Conservation (phyloP, 441 rosid species). For the Eugenia klotzschiana region DNA sequence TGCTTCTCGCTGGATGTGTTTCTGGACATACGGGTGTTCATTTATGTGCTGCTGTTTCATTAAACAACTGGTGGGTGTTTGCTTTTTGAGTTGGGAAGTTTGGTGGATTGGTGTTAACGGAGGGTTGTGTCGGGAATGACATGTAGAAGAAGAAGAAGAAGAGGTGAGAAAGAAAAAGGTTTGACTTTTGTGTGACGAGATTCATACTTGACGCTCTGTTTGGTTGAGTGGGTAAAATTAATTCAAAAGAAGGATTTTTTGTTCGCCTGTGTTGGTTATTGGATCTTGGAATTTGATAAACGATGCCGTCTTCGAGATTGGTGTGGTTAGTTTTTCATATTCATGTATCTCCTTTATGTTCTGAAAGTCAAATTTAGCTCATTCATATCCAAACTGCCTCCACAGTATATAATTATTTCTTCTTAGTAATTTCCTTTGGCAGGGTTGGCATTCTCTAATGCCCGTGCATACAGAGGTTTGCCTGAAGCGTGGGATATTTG, state of each 20-base stretch:
- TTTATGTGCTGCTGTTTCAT: not conserved
- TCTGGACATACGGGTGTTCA: not conserved
- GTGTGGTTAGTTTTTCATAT: not conserved
- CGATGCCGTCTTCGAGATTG: not conserved
- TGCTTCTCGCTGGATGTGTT: not conserved
- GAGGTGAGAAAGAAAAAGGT: not conserved
- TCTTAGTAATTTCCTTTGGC: not conserved
- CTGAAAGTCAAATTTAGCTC: not conserved
- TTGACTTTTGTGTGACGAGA: not conserved
- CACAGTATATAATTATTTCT: not conserved
- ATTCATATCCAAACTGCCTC: not conserved
- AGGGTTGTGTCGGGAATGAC: not conserved
- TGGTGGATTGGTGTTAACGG: not conserved
- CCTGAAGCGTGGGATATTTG: slow-evolving; percentile 18
- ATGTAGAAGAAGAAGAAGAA: not conserved
- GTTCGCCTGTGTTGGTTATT: not conserved
- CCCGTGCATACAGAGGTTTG: slow-evolving; percentile 1
- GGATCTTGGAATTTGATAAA: not conserved
- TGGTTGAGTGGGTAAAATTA: not conserved
- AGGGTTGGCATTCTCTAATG: slow-evolving; percentile 27
- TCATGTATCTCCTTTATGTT: not conserved
- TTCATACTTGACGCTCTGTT: not conserved
- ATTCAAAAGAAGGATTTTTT: not conserved
- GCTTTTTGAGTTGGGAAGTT: not conserved
- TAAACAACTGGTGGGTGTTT: not conserved